Conservation (phyloP, 2,329 filamentous ascomycete genomes). For the Penicillium olsonii region DNA sequence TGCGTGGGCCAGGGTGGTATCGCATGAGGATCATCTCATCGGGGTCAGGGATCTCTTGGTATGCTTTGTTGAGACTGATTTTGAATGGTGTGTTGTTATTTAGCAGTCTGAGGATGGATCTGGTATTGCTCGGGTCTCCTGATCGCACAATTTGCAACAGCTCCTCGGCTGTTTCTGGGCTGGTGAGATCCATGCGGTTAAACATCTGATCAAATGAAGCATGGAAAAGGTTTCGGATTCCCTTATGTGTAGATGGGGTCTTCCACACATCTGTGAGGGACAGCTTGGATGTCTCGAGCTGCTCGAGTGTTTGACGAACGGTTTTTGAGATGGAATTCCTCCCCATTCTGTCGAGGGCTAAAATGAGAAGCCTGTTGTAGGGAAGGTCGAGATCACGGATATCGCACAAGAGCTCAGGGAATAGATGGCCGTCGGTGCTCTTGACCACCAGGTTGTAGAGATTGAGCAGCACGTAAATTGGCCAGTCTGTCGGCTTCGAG, state of each 20-base stretch:
- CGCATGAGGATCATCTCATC: constrained; percentile 29
- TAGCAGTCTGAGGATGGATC: constrained; percentile 37
- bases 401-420: constrained; percentile 29
- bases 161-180: constrained; percentile 31
- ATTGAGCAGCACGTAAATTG: constrained; percentile 27
- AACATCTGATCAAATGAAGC: constrained; percentile 33
- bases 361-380: constrained; percentile 30
- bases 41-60: constrained; percentile 23
- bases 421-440: constrained; percentile 20
- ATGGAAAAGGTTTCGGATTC: constrained; percentile 28
- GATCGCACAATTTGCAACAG: constrained; percentile 33
- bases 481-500: constrained; percentile 21
- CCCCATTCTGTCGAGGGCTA: constrained; percentile 30
- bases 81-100: constrained; percentile 41
- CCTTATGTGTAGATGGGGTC: constrained; percentile 28
- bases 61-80: constrained; percentile 37
- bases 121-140: constrained; percentile 28
- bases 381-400: constrained; percentile 35
- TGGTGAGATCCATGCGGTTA: constrained; percentile 37
- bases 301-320: constrained; percentile 25
- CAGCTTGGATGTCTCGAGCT: constrained; percentile 28
- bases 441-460: constrained; percentile 28
- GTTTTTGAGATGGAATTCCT: constrained; percentile 25
- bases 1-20: constrained; percentile 25
- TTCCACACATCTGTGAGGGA: constrained; percentile 33